A percentile compares a stretch with the other conserved stretches of the same genome.
phyloP scores from a whole-genome alignment of 768 basidiomycete species.

The Lentinula boryana region DNA sequence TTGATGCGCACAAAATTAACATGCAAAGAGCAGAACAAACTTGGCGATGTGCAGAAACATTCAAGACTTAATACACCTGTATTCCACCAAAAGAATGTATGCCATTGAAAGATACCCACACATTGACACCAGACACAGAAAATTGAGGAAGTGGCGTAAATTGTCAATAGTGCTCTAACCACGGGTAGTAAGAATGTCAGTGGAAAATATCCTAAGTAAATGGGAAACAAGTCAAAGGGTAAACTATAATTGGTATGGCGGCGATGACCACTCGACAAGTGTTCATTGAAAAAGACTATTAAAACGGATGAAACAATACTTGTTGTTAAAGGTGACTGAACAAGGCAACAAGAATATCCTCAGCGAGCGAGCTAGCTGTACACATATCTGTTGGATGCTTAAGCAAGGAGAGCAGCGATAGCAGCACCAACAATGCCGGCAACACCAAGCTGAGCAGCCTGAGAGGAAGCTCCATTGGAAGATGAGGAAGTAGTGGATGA shows the following conservation, averaged over 20 bases:
- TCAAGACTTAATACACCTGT: too few species aligned
- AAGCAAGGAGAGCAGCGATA: constrained; percentile 35
- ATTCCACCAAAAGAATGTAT: neutral
- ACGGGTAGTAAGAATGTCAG: neutral
- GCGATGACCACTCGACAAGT: neutral
- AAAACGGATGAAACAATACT: neutral
- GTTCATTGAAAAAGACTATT: constrained; percentile 6
- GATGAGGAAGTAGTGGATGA: constrained; percentile 11
- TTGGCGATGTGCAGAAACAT: too few species aligned
- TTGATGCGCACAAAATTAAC: too few species aligned
- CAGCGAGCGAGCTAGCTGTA: neutral
- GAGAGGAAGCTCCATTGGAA: constrained; percentile 21
- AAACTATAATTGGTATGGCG: neutral
- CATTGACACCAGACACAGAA: neutral
- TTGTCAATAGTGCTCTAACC: constrained; percentile 3
- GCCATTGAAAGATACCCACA: neutral
- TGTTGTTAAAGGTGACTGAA: constrained; percentile 1
- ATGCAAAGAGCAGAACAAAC: too few species aligned
- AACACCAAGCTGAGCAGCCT: constrained; percentile 30
- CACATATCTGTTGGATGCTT: constrained; percentile 13
- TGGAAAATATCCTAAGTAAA: constrained; percentile 2
- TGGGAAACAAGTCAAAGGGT: neutral
- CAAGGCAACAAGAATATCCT: neutral
- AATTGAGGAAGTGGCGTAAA: neutral
- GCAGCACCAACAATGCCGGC: constrained; percentile 37